Evolutionary conservation across 164 flowering plant species (phyloP), one percentile per base, ranked within the genome.

Genomic region (Aristolochia fimbriata): DNA sequence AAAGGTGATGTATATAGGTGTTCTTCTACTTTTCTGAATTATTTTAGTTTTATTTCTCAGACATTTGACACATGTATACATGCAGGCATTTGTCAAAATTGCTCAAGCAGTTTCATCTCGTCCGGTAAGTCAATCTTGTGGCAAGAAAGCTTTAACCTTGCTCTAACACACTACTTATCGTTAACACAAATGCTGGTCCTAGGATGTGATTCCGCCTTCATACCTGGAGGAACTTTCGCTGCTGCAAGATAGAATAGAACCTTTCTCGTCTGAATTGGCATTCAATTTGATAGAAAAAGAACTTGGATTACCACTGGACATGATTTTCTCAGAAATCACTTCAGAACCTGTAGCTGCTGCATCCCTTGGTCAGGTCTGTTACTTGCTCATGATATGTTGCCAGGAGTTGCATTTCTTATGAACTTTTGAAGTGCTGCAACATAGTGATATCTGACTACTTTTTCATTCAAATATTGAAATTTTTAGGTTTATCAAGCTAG

Each of bases 261-360:
- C 99, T 23, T 93, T 90, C 73, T 86, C 99, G 33, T 69, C 81
- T 64, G 80, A 78, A 66, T 77, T 82, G 68, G 99, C 99, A 66
- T 82, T 90, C 59, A 70, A 64, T 54, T 84, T 79, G 22, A 86
- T 93, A 64, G 95, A 93, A 73, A 66, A 76, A 71, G 99, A 93
- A 70, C 92, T 93, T 63, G 85, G 86, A 25, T 52, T 76, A 33
- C 80, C 90, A 59, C 69, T 93, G 53, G 84, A 87, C 65, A 74
- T 71, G 65, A 63, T 93, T 49, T 93, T 90, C 70, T 83, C 94
- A 10, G 92, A 85, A 73, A 90, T 90, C 58, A 81, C 99, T 62
- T 84, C 92, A 46, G 86, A 81, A 69, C 92, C 99, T 49, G 74
- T 88, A 47, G 99, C 99, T 68, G 94, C 99, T 61, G 99, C 99